Base-by-base conservation (phyloP, 2,329 filamentous ascomycete species). In the Beauveria sp. region DNA sequence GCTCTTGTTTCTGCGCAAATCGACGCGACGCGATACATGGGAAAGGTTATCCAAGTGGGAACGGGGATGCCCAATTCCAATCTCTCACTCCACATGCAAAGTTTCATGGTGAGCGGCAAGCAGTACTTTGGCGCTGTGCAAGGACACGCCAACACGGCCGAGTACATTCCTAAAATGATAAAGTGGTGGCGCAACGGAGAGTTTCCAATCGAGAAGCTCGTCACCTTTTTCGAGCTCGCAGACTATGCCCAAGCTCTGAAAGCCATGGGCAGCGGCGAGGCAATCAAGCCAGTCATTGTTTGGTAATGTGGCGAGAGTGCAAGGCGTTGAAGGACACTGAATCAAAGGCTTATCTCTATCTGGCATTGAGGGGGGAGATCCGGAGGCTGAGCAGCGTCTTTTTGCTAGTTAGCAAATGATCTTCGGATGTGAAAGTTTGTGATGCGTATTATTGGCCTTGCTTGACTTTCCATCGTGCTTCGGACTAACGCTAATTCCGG, bases 31-130 rank as follows among this genome's bases (percentile, higher is more conserved):
- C 69, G 76, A 14, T 74, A 75, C 34, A 73, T 73, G 61, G 81
- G 79, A 1, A 77, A 77, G 63, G 72, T 81, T 28, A 73, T 82
- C 6, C 77, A 81, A 64, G 77, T 83, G 20, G 80, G 81, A 0
- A 76, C 76, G 0, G 74, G 79, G 5, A 74, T 76, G 46, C 72
- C 76, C 2, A 75, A 77, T 2, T 70, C 74, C 6, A 71, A 72
- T n/a, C 61, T 82, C 22, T 69, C 69, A 3, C 63, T 83, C 3
- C 72, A 75, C 8, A 72, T 79, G 46, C 75, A 77, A 20, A 68
- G 70, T 16, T 77, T 80, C 61, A 77, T 83, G 75, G 70, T 72
- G 10, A 69, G 69, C 14, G 80, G 79, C 0, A 80, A 79, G 63
- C 73, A 74, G 41, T 79, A 78, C 46, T 76, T 79, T 3, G 79